Evolutionary conservation across 1,284 basidiomycete genomes (phyloP).

Genomic region (Heterobasidion irregulare): DNA sequence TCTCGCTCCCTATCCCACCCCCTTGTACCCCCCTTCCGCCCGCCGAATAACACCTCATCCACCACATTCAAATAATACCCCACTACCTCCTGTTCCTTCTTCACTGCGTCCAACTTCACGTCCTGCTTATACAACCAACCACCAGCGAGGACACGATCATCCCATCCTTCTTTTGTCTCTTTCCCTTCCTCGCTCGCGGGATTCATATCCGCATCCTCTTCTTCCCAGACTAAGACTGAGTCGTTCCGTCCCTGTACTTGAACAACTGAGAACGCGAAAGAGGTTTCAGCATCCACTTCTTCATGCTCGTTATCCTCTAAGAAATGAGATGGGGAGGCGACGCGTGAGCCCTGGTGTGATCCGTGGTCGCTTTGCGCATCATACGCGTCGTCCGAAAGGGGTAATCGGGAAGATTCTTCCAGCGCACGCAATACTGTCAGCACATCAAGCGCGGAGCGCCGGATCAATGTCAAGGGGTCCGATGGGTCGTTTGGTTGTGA

Average conservation of each 20-base stretch:
- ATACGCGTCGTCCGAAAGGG: conserved; percentile 65
- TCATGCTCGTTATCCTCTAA: conserved; percentile 28
- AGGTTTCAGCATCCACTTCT: conserved; percentile 43
- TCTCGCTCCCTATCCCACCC: conserved; percentile 50
- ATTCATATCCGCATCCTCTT: conserved; percentile 45
- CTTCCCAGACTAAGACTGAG: conserved; percentile 73
- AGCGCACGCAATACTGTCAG: conserved; percentile 63
- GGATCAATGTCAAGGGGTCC: conserved; percentile 61
- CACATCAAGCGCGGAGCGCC: conserved; percentile 69
- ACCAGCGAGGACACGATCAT: conserved; percentile 65
- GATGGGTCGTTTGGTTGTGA: conserved; percentile 25
- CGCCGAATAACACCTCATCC: conserved; percentile 64
- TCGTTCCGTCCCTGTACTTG: conserved; percentile 56
- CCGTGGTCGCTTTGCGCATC: conserved; percentile 65
- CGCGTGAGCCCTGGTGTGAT: conserved; percentile 26
- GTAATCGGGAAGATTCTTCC: conserved; percentile 58
- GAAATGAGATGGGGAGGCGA: conserved; percentile 35
- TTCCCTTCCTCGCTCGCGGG: conserved; percentile 36
- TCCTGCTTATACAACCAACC: conserved; percentile 76
- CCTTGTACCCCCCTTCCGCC: conserved; percentile 35
- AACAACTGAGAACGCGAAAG: conserved; percentile 58
- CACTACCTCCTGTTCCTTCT: conserved; percentile 49
- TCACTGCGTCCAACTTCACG: conserved; percentile 43
- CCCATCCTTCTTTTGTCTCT: conserved; percentile 64
- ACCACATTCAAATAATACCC: conserved; percentile 61